Base-by-base conservation (phyloP, 1,139 yeast species). In the Nadsonia commutata region DNA sequence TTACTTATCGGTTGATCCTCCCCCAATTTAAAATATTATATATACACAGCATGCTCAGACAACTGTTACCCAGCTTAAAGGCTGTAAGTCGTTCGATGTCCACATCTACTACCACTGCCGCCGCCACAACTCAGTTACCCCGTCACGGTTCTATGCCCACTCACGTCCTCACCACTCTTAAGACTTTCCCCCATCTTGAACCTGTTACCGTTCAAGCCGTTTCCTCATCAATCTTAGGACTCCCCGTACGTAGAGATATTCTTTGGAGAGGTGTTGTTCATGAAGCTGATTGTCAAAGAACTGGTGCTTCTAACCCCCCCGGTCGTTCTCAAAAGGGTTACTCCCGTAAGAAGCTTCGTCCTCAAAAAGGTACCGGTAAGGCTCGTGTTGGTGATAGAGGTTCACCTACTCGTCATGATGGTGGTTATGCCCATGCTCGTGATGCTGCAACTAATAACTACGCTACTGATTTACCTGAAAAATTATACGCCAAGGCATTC, bases 381-480 rank as follows among this genome's bases (percentile, higher is more conserved):
- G 99, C 99, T 45, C 80, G 99, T 70, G 80, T 78, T 48, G 99
- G 98, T 67, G 96, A 86, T 64, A 86, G 85, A 47, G 90, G 90
- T 55, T 84, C 95, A 19, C 98, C 98, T 39, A 82, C 79, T 45
- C 76, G 95, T 65, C 79, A 78, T 57, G 86, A 83, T 56, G 95
- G 95, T 57, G 88, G 90, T 41, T 73, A 82, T 52, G 97, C 97
- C 0, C 78, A 82, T 57, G 96, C 93, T 20, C 79, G 93, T 58
- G 60, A 60, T 31, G 74, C 73, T 46, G 96, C 95, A 16, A 94
- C 94, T 40, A 93, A 84, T 58, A 94, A 85, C 62, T 80, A 82
- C 74, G 73, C 88, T 36, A 82, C 96, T 3, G 76, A 72, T n/a
- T 70, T 93, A 52, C 95, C 94, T 18, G 59, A 61, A 22, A 80